Evolutionary conservation across 192 early-diverging fungal species (phyloP).

Genomic region (Entophlyctis luteolus): DNA sequence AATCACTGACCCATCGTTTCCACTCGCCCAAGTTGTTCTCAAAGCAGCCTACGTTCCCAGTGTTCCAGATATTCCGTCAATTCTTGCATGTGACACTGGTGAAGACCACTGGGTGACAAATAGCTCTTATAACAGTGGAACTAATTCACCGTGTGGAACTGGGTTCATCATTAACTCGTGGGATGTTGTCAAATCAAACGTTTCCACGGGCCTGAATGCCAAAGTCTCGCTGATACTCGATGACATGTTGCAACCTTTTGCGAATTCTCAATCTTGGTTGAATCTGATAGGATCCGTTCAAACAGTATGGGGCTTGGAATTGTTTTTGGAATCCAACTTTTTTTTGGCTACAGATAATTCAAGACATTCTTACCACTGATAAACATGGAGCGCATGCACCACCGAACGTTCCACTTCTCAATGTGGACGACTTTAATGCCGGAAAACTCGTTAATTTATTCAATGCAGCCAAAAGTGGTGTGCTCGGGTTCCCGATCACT

Average conservation of each 20-base stretch:
- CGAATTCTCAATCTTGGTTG: background rate
- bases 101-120: background rate
- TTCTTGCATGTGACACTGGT: background rate
- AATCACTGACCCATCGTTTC: background rate
- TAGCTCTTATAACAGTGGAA: background rate
- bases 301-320: background rate
- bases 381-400: no score
- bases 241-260: background rate
- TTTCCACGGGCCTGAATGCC: background rate
- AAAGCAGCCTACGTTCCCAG: background rate
- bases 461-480: background rate
- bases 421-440: background rate
- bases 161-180: background rate
- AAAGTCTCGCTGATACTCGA: background rate
- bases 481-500: background rate
- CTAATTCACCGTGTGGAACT: background rate
- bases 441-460: background rate
- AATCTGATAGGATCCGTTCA: background rate
- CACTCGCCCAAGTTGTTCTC: background rate
- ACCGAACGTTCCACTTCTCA: background rate
- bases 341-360: background rate
- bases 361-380: no score
- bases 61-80: background rate
- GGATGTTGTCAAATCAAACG: background rate
- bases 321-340: background rate